These are phyloP conservation scores for Lyophyllum decastes DNA, from an alignment of 768 basidiomycete genomes.

Conservation along the genomic window DNA sequence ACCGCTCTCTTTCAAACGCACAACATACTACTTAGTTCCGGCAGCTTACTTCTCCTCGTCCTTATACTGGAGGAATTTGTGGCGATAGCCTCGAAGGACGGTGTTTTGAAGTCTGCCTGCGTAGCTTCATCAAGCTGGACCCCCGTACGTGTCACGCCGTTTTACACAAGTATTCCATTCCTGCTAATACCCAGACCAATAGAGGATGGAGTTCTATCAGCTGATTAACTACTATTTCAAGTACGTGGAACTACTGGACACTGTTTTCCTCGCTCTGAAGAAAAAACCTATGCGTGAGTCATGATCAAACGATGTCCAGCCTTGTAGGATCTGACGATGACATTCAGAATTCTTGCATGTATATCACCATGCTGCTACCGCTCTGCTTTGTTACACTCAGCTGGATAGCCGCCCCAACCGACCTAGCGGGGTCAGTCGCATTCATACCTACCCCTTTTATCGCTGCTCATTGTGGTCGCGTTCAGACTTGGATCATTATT, in stretches of 20 bases:
- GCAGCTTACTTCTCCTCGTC: conserved; percentile 79
- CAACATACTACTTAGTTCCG: conserved; percentile 84
- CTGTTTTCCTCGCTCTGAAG: conserved; percentile 95
- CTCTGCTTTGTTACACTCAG: conserved; percentile 91
- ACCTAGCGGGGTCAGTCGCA: conserved; percentile 82
- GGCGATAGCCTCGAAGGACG: conserved; percentile 73
- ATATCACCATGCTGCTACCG: conserved; percentile 99
- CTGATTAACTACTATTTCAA: conserved; percentile 99
- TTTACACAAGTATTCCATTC: conserved; percentile 8
- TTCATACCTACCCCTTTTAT: conserved; percentile 7
- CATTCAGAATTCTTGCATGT: conserved; percentile 91
- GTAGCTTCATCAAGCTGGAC: conserved; percentile 81
- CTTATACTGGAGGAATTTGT: conserved; percentile 91
- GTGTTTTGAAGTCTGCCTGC: conserved; percentile 80
- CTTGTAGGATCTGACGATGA: conserved; percentile 8
- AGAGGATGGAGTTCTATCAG: conserved; percentile 96
- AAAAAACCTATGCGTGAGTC: conserved; percentile 93
- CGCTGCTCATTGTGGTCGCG: no score
- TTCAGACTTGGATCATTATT: conserved; percentile 95
- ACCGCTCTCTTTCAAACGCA: conserved; percentile 86
- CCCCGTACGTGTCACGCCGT: conserved; percentile 58
- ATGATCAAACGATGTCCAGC: background rate
- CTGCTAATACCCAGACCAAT: conserved; percentile 1
- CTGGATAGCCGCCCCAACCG: conserved; percentile 89
- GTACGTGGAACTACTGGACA: conserved; percentile 95